Evolutionary conservation across 108 stramenopile genomes (phyloP), one percentile per base, ranked within the genome.

Genomic region (Epipyxis sp.): DNA sequence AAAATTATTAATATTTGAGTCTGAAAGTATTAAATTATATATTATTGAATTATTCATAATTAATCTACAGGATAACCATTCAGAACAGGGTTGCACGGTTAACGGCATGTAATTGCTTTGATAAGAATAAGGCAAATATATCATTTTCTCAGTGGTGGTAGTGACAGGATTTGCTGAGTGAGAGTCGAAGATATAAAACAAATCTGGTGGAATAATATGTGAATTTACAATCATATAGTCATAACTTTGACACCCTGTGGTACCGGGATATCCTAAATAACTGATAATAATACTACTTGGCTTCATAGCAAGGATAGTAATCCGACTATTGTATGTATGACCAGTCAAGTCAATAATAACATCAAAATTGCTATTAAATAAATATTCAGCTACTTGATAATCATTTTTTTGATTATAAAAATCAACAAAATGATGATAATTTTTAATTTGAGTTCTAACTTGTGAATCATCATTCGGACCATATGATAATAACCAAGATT

Each of bases 231-330:
- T 44, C 0, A 50, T 59, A 78, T 65, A 86, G 30, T 81, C 81
- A 50, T 59, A 77, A 34, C 40, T 30, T 0, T 44, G 39, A 1
- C 79, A 69, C 13, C 87, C 87, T 2, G 81, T 50, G 1, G 83
- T 84, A 1, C 84, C 85, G 20, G 87, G 85, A 45, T 78, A 88
- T 0, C 87, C 87, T 0, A 88, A 82, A 46, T 86, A 88, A 58
- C 80, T 85, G n/a, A 85, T 69, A 32, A 87, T 42, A 0, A 85
- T 27, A 1, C 42, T 13, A 1, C 79, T 74, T 0, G 83, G 79
- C 6, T 32, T 29, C 10, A 35, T 32, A 65, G 6, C 10, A 3
- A 32, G 6, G 34, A 88, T 69, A n/a, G 79, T 84, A 2, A 59
- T 46, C 37, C 84, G 79, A 25, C 80, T 80, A 25, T 84, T 84